Base-by-base conservation (phyloP, 1,284 basidiomycete species). In the Boletus holoroseus region DNA sequence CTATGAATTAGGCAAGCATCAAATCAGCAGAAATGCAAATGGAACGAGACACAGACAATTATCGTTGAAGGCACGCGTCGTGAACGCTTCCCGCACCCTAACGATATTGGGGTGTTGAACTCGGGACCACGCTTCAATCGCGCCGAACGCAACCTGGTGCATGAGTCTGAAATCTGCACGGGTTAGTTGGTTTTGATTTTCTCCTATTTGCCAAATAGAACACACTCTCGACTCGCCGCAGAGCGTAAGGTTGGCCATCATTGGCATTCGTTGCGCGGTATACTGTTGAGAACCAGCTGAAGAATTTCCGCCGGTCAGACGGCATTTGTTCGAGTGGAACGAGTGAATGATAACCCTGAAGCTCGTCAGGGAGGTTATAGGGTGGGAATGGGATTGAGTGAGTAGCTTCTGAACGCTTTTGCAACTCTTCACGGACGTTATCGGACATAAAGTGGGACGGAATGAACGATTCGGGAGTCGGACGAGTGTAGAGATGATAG, bases 51-150 rank as follows among this genome's bases (percentile, higher is more conserved):
- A 76, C 85, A 54, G 62, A 94, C 93, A 97, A 60, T 85, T 87
- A 66, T 98, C 96, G 53, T 85, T 84, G 69, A 99, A 99, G 0
- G 91, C 84, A 37, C 88, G 81, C 0, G 94, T 96, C 0, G 96
- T 98, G 72, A 99, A 99, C 0, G 95, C 96, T 69, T 99, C 96
- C 41, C 83, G 81, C 7, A 98, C 76, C 16, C 82, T 74, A 24
- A 96, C 83, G 56, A 99, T 88, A 60, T 82, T 85, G 0, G 96
- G 94, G 73, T 99, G 94, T 16, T 77, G 79, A 53, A 98, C 77
- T 46, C 81, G 78, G 2, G 85, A 82, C 96, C 96, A 99, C 16
- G 84, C 75, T 61, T 98, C 94, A 27, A 98, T 87, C 4, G 83
- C 72, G 7, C 74, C 73, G 62, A 98, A 95, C 1, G 94, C 94